Percentiles rank a stretch among this genome's conserved stretches.
phyloP scores from a whole-genome alignment of 1,284 basidiomycete genomes.

The Heterobasidion occidentale region DNA sequence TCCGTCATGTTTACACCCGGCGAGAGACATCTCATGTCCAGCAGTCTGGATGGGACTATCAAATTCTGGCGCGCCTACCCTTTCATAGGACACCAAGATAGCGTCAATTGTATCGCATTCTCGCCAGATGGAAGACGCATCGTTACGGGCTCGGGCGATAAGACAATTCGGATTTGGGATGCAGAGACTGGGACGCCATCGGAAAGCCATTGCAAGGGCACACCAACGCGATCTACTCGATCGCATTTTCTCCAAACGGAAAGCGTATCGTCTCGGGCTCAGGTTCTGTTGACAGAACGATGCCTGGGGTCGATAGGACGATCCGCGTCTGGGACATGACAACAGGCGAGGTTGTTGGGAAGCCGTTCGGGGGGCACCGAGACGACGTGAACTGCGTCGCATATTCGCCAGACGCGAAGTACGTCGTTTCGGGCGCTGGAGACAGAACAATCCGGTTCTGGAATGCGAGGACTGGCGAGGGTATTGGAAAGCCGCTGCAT shows the following conservation, averaged over 20 bases:
- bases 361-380: not conserved
- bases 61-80: no score
- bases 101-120: constrained; percentile 11
- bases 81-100: not conserved
- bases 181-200: not conserved
- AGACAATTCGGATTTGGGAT: constrained; percentile 13
- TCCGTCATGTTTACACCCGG: no score
- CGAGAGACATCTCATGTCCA: no score
- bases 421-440: not conserved
- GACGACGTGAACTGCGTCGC: not conserved
- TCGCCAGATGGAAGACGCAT: constrained; percentile 10
- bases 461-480: not conserved
- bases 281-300: not conserved
- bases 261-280: constrained; percentile 1
- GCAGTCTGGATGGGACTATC: no score
- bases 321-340: not conserved
- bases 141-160: constrained; percentile 12
- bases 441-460: not conserved
- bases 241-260: constrained; percentile 1
- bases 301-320: not conserved
- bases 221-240: not conserved
- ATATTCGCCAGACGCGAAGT: not conserved
- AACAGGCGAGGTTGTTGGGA: not conserved
- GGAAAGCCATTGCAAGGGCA: not conserved
- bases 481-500: not conserved